Base-by-base conservation (phyloP, 352 stramenopile species). In the Globisporangium paroecandrum region DNA sequence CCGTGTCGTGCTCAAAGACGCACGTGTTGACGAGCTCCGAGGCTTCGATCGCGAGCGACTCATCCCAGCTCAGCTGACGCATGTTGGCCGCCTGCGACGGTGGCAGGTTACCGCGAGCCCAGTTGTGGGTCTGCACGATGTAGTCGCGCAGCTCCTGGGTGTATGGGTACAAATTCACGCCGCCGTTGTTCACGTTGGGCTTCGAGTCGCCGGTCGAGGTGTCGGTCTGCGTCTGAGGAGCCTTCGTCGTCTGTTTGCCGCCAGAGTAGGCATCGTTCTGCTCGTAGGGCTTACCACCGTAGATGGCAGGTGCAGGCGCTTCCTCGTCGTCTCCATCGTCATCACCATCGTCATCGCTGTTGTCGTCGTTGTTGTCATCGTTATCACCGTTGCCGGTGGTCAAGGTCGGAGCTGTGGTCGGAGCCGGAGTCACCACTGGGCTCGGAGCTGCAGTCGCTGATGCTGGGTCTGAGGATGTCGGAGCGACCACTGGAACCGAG, bases 121-220 rank as follows among this genome's bases (percentile, higher is more conserved):
- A 71, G 69, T 81, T 81, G 69, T 81, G 75, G 27, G 67, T 62
- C 36, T 78, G 51, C 1, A 81, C 69, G 22, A 81, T 78, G 65
- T 75, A 78, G 58, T 76, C 64, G 15, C 69, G 65, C 43, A 81
- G 68, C 13, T 77, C 71, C 15, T 36, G 22, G 10, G 75, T 68
- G 69, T 81, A 81, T 4, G 75, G 69, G 34, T 68, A 70, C 34
- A 78, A 43, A 49, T 81, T 81, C 46, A 75, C 67, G 55, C 75
- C 75, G 25, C 75, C 71, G 41, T 78, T 81, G 66, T 58, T 22
- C 56, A 74, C 73, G 10, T 68, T 69, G 1, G 70, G 73, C 54
- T 71, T 62, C 8, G 65, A 46, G 59, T 78, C 72, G 0, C 18
- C 56, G 13, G 5, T 62, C 10, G 43, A 29, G 4, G 13, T 63